Conservation (phyloP, 2,329 filamentous ascomycete species). For the Ceratocystis eucalypticola region DNA sequence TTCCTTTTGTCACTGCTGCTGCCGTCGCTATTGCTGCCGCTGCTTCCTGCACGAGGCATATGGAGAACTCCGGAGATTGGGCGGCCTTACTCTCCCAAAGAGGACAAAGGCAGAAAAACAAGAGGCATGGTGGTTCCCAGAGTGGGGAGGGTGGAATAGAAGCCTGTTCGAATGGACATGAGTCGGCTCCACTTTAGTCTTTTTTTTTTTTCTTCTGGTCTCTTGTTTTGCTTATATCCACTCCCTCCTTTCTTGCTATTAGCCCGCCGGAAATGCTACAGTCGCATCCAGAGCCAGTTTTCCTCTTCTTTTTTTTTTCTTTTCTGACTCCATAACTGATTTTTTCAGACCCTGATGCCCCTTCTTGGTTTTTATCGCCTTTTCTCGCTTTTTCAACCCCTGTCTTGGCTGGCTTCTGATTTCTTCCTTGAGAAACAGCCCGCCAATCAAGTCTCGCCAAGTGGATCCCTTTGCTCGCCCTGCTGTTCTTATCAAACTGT, state of each 20-base stretch:
- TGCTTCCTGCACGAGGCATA: background rate
- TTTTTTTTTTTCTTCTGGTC: background rate
- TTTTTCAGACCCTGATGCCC: background rate
- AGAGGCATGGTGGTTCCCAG: background rate
- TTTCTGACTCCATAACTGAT: background rate
- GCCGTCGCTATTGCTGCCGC: too few species aligned
- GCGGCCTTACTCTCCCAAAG: background rate
- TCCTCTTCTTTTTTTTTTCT: background rate
- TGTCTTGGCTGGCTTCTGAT: too few species aligned
- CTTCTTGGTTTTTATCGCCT: background rate
- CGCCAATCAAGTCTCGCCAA: too few species aligned
- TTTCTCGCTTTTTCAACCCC: background rate
- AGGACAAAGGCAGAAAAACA: background rate
- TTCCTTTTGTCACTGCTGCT: too few species aligned
- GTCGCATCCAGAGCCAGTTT: too few species aligned
- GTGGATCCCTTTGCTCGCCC: too few species aligned
- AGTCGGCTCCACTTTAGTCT: background rate
- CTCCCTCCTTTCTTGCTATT: too few species aligned
- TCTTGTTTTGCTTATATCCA: background rate
- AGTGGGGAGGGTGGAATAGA: background rate
- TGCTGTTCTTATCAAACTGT: background rate
- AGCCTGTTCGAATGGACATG: background rate
- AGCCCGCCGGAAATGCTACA: too few species aligned
- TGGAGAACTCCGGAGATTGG: slow-evolving; percentile 5
- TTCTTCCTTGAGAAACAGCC: too few species aligned